A percentile compares a stretch with the other conserved stretches of the same genome.
phyloP scores from a whole-genome alignment of 2,329 filamentous ascomycete species.

The Venturia effusa region DNA sequence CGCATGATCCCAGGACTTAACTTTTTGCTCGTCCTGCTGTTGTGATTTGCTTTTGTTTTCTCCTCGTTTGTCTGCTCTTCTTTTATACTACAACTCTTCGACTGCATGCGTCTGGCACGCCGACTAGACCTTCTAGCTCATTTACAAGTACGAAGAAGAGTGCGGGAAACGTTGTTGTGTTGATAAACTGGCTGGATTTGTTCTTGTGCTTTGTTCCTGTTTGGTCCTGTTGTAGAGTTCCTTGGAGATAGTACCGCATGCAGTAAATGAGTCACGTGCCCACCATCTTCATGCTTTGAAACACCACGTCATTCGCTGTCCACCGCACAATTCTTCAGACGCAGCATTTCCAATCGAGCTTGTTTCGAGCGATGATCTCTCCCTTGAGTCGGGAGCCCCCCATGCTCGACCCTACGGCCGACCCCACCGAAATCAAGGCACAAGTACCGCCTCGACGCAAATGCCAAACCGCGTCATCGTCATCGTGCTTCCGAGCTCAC shows the following conservation, averaged over 20 bases:
- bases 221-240: too few species aligned
- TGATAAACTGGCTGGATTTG: too few species aligned
- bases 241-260: not conserved
- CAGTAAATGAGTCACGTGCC: not conserved
- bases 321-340: not conserved
- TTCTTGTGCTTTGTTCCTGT: too few species aligned
- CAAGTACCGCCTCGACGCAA: not conserved
- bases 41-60: too few species aligned
- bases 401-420: not conserved
- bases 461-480: conserved; percentile 1
- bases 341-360: not conserved
- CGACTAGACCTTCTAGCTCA: too few species aligned
- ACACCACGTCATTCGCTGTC: not conserved
- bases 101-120: too few species aligned
- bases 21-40: too few species aligned
- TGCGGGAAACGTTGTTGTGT: too few species aligned
- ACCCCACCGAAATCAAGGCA: conserved; percentile 1
- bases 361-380: not conserved
- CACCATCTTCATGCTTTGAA: not conserved
- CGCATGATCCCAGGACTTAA: too few species aligned
- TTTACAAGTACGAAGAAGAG: too few species aligned
- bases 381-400: not conserved
- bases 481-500: not conserved
- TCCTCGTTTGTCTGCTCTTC: too few species aligned
- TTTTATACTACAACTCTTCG: too few species aligned